Evolutionary conservation across 768 basidiomycete species (phyloP).

Genomic region (Brasilioporus rufonigricans): DNA sequence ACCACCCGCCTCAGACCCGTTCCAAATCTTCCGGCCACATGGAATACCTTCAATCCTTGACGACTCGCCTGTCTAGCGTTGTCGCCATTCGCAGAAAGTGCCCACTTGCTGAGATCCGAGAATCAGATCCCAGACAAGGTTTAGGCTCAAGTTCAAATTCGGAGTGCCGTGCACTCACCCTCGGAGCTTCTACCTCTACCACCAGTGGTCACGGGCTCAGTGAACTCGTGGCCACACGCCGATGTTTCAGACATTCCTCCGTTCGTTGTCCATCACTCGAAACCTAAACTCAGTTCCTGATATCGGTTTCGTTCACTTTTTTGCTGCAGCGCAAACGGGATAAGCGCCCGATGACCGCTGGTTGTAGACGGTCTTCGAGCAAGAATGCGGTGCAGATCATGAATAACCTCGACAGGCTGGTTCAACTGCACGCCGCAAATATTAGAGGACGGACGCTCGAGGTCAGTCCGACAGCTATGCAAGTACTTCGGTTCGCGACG

Average conservation of each 20-base stretch:
- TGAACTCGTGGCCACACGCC: background rate
- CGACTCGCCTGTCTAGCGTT: conserved; percentile 19
- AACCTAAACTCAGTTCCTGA: background rate
- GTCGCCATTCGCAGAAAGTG: conserved; percentile 19
- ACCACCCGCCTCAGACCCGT: background rate
- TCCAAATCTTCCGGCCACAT: conserved; percentile 1
- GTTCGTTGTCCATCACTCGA: conserved; percentile 5
- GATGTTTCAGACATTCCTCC: conserved; percentile 9
- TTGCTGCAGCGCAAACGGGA: conserved; percentile 18
- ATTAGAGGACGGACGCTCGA: conserved; percentile 6
- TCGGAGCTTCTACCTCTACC: conserved; percentile 11
- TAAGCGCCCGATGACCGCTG: conserved; percentile 1
- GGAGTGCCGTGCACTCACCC: conserved; percentile 2
- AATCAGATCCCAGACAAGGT: conserved; percentile 17
- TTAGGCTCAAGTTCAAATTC: conserved; percentile 6
- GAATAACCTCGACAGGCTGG: conserved; percentile 21
- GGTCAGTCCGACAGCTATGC: conserved; percentile 19
- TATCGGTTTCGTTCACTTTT: background rate
- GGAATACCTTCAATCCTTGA: conserved; percentile 23
- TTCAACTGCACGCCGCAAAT: conserved; percentile 18
- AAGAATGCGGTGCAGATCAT: conserved; percentile 17
- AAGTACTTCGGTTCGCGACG: conserved; percentile 20
- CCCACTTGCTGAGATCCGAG: conserved; percentile 6
- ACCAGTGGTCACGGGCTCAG: background rate
- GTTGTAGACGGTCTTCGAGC: conserved; percentile 3